phyloP scores from a whole-genome alignment of 2,329 filamentous ascomycete species.

The Pseudogymnoascus sp. region DNA sequence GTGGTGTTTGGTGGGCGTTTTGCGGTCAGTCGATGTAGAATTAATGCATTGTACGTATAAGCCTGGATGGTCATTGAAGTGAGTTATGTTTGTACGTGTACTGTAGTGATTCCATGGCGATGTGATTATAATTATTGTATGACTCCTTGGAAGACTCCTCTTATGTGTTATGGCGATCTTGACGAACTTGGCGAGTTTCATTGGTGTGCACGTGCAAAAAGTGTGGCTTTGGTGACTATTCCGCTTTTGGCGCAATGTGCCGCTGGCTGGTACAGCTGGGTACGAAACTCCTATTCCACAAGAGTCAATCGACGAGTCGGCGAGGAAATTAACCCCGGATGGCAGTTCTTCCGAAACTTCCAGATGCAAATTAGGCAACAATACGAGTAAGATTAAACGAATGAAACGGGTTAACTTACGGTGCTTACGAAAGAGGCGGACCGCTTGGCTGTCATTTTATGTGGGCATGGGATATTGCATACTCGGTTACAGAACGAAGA shows the following conservation, averaged over 20 bases:
- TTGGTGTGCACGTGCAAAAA: background rate
- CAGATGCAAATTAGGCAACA: background rate
- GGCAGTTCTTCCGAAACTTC: background rate
- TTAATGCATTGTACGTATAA: slow-evolving; percentile 8
- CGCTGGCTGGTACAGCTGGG: background rate
- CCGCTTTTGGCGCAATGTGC: background rate
- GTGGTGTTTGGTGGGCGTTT: slow-evolving; percentile 9
- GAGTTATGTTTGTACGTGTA: background rate
- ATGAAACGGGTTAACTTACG: background rate
- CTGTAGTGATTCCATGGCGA: background rate
- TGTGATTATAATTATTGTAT: background rate
- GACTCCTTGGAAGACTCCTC: background rate
- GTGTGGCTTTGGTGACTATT: background rate
- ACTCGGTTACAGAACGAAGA: background rate
- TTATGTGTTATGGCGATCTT: background rate
- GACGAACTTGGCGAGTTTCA: background rate
- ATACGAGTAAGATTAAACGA: slow-evolving; percentile 1
- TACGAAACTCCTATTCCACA: background rate
- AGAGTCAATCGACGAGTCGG: background rate
- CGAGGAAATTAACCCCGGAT: background rate
- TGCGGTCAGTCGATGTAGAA: slow-evolving; percentile 9
- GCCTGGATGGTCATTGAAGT: background rate
- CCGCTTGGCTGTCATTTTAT: slow-evolving; percentile 3
- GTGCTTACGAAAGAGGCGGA: background rate
- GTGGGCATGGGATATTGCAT: background rate